Base-by-base conservation (phyloP, 176 grass and related monocot species). In the Aegilops sharonensis region DNA sequence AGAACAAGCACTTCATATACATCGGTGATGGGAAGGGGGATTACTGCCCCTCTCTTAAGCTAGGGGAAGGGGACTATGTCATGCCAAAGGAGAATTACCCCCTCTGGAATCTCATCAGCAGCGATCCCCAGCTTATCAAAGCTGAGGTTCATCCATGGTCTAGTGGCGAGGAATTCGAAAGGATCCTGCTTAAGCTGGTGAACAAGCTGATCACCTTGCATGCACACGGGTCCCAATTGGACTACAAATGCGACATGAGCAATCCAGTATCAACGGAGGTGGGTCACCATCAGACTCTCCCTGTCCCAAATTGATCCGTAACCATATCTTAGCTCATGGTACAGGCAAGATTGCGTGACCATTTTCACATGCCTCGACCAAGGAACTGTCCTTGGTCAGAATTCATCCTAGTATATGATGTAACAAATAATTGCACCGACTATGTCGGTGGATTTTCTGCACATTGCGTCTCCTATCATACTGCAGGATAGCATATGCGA, bases 61-160 rank as follows among this genome's bases (percentile, higher is more conserved):
- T 97, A 23, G 73, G 80, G 13, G 82, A 97, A 83, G 84, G 83
- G 85, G 94, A 97, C 79, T 80, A 87, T 68, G 84, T 97, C 75
- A 94, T 97, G 94, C 90, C 94, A 27, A 94, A 91, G 87, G 91
- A 97, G 79, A 87, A 92, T 2, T 92, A 92, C 66, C 90, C 90
- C 31, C 83, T 97, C 1, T 94, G 87, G 81, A 80, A 85, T 70
- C 94, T 94, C 86, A 94, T 94, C 84, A 87, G 63, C 65, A 76
- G 11, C 79, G 85, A 89, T 72, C 84, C 63, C n/a, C 74, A 97
- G 74, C 82, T 85, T 76, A 67, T 94, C 57, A 92, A 89, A 87
- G 94, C 92, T 13, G 87, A 87, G 62, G 85, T 97, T 48, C 88
- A 97, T 77, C 82, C 77, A 30, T 97, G 94, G 94, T 87, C 48